Conservation (phyloP, 345 rosid genomes). For the Pistacia vera region DNA sequence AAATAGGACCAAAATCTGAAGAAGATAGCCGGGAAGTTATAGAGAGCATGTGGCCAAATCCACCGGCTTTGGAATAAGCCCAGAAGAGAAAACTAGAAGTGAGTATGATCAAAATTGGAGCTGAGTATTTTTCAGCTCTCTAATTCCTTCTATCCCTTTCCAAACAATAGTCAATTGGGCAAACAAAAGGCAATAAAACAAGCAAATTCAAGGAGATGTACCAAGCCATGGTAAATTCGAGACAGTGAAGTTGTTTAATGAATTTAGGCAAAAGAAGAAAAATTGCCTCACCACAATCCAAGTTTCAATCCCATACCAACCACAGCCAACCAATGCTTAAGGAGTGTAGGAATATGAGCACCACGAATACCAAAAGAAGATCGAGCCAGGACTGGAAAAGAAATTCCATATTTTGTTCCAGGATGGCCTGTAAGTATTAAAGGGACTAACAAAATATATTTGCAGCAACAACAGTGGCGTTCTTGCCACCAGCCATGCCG, state of each 20-base stretch:
- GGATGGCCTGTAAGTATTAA: constrained; percentile 88
- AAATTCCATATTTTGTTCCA: constrained; percentile 71
- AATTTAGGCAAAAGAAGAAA: constrained; percentile 70
- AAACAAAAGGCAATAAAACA: constrained; percentile 79
- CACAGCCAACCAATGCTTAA: constrained; percentile 88
- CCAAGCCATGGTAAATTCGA: constrained; percentile 71
- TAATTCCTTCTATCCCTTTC: constrained; percentile 88
- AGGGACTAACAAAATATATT: constrained; percentile 69
- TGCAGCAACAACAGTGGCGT: constrained; percentile 77
- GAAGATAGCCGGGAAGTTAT: constrained; percentile 62
- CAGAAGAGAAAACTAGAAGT: constrained; percentile 70
- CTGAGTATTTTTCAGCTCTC: constrained; percentile 77
- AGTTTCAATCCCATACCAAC: constrained; percentile 97
- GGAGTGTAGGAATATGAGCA: constrained; percentile 82
- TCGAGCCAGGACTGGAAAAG: constrained; percentile 90
- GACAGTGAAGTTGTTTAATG: constrained; percentile 49
- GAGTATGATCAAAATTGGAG: constrained; percentile 70
- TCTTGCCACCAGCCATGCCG: constrained; percentile 99
- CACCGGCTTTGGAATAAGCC: constrained; percentile 83
- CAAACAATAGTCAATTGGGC: constrained; percentile 70
- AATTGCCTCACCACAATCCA: constrained; percentile 97
- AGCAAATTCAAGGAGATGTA: constrained; percentile 81
- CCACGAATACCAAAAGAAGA: constrained; percentile 86
- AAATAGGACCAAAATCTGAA: constrained; percentile 79
- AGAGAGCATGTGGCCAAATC: constrained; percentile 74